Base-by-base conservation (phyloP, 176 grass and related monocot genomes). In the Carex littledalei region DNA sequence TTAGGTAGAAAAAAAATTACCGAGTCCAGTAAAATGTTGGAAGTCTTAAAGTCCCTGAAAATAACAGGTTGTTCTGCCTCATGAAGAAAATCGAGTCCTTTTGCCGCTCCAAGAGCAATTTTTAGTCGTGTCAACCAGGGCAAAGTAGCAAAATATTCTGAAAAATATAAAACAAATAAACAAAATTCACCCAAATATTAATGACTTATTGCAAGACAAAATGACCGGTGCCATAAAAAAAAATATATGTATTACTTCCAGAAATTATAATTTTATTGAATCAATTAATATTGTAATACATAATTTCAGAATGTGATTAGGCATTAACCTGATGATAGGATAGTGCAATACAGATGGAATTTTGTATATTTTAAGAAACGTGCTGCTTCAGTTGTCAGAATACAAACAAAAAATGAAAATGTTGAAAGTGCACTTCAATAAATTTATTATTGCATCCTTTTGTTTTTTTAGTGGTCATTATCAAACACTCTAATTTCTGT, bases 1-100 rank as follows among this genome's bases (percentile, higher is more conserved):
- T 29, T 64, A 63, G 3, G 35, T 37, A 45, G 43, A 45, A 8
- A 37, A 52, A 26, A 32, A 21, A 76, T 82, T 87, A 99, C 97
- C 87, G 90, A 88, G 87, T 99, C 93, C 8, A 99, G 85, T 87
- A 99, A 68, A 86, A 99, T 99, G 86, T 99, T 99, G 26, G 97
- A 95, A 72, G 93, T 89, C 87, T 99, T 99, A 79, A 99, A 99
- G 85, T 99, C 97, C 39, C 97, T 80, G 84, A 95, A 99, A 68
- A 99, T 99, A 81, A 99, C 91, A 5, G 91, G 97, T 63, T 94
- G 90, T 81, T 99, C 87, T 49, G 91, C 87, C 78, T 92, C 93
- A 65, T 99, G 97, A 84, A 99, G 97, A 84, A 99, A 95, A 55
- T 84, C 88, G 52, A 99, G 81, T 63, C 97, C 97, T 86, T 91